Base-by-base conservation (phyloP, 1,284 basidiomycete genomes). In the Phellinidium pouzarii region DNA sequence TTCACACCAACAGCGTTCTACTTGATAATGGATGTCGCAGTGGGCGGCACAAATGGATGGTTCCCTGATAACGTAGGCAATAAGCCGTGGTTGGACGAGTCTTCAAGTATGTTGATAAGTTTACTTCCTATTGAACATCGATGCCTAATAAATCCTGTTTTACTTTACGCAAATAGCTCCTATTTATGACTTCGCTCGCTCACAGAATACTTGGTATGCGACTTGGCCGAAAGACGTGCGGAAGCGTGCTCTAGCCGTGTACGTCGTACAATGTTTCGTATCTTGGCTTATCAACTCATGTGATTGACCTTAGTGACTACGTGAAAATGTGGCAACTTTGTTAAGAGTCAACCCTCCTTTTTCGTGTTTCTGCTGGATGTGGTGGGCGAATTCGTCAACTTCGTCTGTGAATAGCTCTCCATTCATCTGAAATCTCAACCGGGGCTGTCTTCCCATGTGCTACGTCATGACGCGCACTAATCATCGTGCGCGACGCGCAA, bases 31-130 rank as follows among this genome's bases (percentile, higher is more conserved):
- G 78, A 87, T 65, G 77, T 91, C 44, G 90, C 83, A 0, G 84
- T 87, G 37, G 90, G 90, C 12, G 79, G 83, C 2, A 90, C 85
- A n/a, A 89, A 78, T 58, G 89, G 90, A 2, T 92, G 86, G 85
- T 92, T 91, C 77, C 82, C 84, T 0, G 87, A 91, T 54, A 77
- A 75, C 19, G 74, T 77, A 42, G 79, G 78, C 1, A 65, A 75
- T 58, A 92, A 91, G 68, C 90, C 89, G 2, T 92, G 90, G 89
- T 64, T 84, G 26, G 80, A 89, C 61, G 70, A 68, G 8, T 77
- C 80, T 9, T 64, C 66, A 49, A 75, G 78, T 79, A 59, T 50
- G 77, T 68, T 23, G n/a, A n/a, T n/a, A n/a, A 17, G 12, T 1
- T 34, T 11, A n/a, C 44, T 11, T 17, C 44, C 40, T 50, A n/a